Percentiles rank a stretch among this genome's conserved stretches.
Evolutionary conservation across 192 early-diverging fungal species (phyloP).

Genomic region (Coemansia sp.): DNA sequence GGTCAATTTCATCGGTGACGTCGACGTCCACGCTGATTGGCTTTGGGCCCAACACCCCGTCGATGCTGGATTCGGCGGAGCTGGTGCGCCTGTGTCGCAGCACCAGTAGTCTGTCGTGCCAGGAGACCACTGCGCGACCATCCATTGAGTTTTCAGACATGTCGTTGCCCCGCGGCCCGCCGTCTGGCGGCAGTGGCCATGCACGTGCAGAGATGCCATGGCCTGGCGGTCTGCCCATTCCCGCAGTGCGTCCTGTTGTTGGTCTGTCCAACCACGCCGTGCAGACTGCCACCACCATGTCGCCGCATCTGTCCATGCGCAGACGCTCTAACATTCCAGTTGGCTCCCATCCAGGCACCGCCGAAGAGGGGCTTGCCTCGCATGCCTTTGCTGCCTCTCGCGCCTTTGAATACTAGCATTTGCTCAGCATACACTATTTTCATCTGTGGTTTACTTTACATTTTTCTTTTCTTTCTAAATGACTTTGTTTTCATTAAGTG

Average conservation of each 20-base stretch:
- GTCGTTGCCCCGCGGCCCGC: background rate
- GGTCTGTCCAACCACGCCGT: conserved; percentile 33
- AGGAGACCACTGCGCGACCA: conserved; percentile 39
- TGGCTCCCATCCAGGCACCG: conserved; percentile 22
- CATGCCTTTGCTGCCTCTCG: conserved; percentile 19
- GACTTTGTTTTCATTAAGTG: no score
- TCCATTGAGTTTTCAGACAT: conserved; percentile 23
- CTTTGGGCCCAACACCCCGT: conserved; percentile 2
- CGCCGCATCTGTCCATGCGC: conserved; percentile 27
- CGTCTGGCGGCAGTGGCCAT: background rate
- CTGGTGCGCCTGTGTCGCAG: conserved; percentile 37
- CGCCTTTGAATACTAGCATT: conserved; percentile 12
- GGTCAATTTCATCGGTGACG: conserved; percentile 45
- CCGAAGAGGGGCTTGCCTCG: conserved; percentile 14
- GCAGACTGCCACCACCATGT: conserved; percentile 36
- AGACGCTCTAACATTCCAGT: conserved; percentile 42
- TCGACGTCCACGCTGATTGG: conserved; percentile 38
- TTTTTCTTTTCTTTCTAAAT: background rate
- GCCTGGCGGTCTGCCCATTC: conserved; percentile 12
- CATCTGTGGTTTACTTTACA: background rate
- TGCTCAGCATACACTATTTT: background rate
- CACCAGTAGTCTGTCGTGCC: conserved; percentile 47
- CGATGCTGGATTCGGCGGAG: conserved; percentile 22
- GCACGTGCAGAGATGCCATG: conserved; percentile 5
- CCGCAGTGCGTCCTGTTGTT: conserved; percentile 23